A percentile compares a stretch with the other conserved stretches of the same genome.
Conservation (phyloP, 495 filamentous ascomycete species). For the Haplographium delicatum region DNA sequence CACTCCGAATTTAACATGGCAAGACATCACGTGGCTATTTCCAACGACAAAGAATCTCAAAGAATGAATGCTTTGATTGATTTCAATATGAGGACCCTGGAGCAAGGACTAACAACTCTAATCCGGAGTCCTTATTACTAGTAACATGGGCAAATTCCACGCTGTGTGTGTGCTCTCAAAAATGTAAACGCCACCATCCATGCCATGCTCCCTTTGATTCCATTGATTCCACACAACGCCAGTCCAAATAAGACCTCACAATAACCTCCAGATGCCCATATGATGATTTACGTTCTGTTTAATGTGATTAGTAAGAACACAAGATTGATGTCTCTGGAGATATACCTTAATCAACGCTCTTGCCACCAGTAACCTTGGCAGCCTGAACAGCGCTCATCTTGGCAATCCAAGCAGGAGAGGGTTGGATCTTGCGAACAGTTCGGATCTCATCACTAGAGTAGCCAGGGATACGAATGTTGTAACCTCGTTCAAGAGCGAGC, state of each 20-base stretch:
- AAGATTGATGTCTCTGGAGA: not conserved
- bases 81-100: too few relatives aligned
- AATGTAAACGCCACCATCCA: not conserved
- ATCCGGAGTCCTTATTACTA: too few relatives aligned
- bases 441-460: slow-evolving; percentile 91
- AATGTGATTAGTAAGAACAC: not conserved
- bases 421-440: slow-evolving; percentile 87
- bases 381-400: slow-evolving; percentile 96
- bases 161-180: too few relatives aligned
- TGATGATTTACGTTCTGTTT: too few relatives aligned
- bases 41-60: too few relatives aligned
- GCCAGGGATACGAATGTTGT: slow-evolving; percentile 96
- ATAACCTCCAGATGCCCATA: too few relatives aligned
- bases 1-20: too few relatives aligned
- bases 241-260: too few relatives aligned
- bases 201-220: not conserved
- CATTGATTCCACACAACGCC: not conserved
- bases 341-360: slow-evolving; percentile 37
- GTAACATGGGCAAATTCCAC: too few relatives aligned
- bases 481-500: slow-evolving; percentile 90
- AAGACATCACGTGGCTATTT: too few relatives aligned
- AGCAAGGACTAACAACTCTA: too few relatives aligned
- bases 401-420: slow-evolving; percentile 78
- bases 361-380: slow-evolving; percentile 68
- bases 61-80: too few relatives aligned